These are phyloP conservation scores for Phoma sp. DNA, from an alignment of 2,329 filamentous ascomycete genomes.

Conservation along the genomic window DNA sequence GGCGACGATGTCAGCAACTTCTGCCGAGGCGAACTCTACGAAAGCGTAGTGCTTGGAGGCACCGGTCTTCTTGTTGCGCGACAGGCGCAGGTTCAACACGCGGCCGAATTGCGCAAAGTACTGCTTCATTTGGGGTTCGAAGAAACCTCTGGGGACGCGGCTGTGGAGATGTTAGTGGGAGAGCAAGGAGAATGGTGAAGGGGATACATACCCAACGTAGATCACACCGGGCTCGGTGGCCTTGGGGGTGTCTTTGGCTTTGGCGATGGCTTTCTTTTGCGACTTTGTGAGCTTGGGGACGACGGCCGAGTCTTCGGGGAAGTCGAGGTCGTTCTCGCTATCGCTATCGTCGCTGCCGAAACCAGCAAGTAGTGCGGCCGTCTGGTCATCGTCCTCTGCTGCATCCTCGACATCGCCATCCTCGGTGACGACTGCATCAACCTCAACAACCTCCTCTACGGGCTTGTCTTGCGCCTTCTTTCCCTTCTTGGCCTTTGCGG, in stretches of 20 bases:
- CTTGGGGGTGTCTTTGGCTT: conserved; percentile 59
- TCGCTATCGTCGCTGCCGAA: conserved; percentile 57
- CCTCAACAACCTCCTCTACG: conserved; percentile 26
- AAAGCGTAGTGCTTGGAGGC: conserved; percentile 94
- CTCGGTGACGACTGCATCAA: conserved; percentile 20
- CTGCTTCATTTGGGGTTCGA: conserved; percentile 90
- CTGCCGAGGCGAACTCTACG: conserved; percentile 79
- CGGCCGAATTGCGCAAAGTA: conserved; percentile 95
- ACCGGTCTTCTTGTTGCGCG: conserved; percentile 90
- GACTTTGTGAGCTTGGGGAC: conserved; percentile 38
- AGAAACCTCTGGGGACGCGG: conserved; percentile 93
- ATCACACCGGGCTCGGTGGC: conserved; percentile 75
- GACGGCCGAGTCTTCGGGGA: conserved; percentile 50
- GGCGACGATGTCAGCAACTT: conserved; percentile 89
- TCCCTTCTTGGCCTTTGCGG: conserved; percentile 32
- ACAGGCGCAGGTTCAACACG: conserved; percentile 80
- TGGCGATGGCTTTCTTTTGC: conserved; percentile 54
- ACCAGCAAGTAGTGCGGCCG: conserved; percentile 59
- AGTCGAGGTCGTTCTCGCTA: conserved; percentile 42
- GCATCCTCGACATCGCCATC: conserved; percentile 29
- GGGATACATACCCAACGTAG: conserved; percentile 72
- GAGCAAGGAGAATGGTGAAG: not conserved
- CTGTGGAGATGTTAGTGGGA: conserved; percentile 43
- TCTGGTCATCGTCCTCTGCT: conserved; percentile 55
- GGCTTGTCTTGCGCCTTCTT: conserved; percentile 32